These are phyloP conservation scores for Cyberlindnera lachancei DNA, from an alignment of 805 yeast genomes.

Conservation along the genomic window DNA sequence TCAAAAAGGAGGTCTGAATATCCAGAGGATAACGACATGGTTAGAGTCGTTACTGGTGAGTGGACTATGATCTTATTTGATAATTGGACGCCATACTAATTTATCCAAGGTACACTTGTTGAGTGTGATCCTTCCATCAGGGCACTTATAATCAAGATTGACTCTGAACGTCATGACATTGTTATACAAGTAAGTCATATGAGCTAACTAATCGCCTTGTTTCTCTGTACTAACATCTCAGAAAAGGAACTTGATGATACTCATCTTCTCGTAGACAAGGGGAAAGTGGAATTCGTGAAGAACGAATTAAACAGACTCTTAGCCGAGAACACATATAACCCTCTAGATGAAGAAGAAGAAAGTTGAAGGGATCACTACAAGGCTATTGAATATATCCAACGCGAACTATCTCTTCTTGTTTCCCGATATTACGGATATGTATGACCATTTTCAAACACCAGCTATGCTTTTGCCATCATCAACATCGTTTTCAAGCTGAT, in stretches of 20 bases:
- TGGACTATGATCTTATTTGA: constrained; percentile 2
- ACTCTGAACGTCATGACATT: constrained; percentile 67
- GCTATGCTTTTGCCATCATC: too few relatives aligned
- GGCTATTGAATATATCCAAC: too few relatives aligned
- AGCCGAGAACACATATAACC: constrained; percentile 79
- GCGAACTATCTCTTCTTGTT: too few relatives aligned
- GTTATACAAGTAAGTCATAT: constrained; percentile 36
- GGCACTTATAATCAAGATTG: constrained; percentile 80
- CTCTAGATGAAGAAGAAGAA: constrained; percentile 63
- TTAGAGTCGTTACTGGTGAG: constrained; percentile 47
- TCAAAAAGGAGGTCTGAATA: too few relatives aligned
- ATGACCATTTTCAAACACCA: too few relatives aligned
- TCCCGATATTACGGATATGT: too few relatives aligned
- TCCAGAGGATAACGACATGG: too few relatives aligned
- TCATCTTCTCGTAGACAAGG: constrained; percentile 74
- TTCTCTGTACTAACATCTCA: too few relatives aligned
- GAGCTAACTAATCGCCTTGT: neutral
- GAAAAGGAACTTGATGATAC: constrained; percentile 79
- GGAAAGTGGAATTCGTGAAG: constrained; percentile 69
- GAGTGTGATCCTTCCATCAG: constrained; percentile 88
- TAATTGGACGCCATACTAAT: constrained; percentile 1
- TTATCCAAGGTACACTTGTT: constrained; percentile 29
- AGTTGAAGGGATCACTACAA: too few relatives aligned
- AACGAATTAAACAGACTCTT: constrained; percentile 67
- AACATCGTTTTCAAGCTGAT: too few relatives aligned